Evolutionary conservation across 768 basidiomycete species (phyloP).

Genomic region (Hortiboletus flavorubellus): DNA sequence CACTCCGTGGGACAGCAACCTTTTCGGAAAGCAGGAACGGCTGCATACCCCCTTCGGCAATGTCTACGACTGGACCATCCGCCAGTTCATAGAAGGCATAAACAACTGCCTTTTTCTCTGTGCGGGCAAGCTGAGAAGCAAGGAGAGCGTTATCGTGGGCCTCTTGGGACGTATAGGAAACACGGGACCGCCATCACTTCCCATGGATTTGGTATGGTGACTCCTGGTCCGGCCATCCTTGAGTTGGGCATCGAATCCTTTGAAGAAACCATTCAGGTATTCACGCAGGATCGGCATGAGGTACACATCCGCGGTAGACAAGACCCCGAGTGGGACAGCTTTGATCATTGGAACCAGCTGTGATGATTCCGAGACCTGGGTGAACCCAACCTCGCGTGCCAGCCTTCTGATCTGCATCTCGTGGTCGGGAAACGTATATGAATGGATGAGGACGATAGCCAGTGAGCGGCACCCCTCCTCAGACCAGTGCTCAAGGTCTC

Average conservation of each 20-base stretch:
- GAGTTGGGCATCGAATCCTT: constrained; percentile 77
- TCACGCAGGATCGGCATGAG: constrained; percentile 82
- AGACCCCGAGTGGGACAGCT: constrained; percentile 89
- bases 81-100: constrained; percentile 68
- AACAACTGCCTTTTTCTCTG: constrained; percentile 72
- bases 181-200: constrained; percentile 83
- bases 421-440: constrained; percentile 88
- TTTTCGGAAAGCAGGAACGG: constrained; percentile 56
- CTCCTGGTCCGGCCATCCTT: constrained; percentile 54
- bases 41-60: constrained; percentile 56
- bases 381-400: constrained; percentile 81
- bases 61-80: constrained; percentile 43
- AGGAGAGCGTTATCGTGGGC: constrained; percentile 90
- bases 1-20: constrained; percentile 25
- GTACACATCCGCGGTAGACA: constrained; percentile 93
- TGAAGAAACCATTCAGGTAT: constrained; percentile 90
- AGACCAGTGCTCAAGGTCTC: constrained; percentile 68
- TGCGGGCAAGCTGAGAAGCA: constrained; percentile 72
- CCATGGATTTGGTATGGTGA: constrained; percentile 92
- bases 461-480: constrained; percentile 83
- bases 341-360: constrained; percentile 91
- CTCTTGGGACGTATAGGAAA: constrained; percentile 73
- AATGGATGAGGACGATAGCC: constrained; percentile 88
- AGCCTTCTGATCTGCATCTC: constrained; percentile 69
- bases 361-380: constrained; percentile 84